phyloP scores from a whole-genome alignment of 2,329 filamentous ascomycete species.

The Epicoccum sorghinum region DNA sequence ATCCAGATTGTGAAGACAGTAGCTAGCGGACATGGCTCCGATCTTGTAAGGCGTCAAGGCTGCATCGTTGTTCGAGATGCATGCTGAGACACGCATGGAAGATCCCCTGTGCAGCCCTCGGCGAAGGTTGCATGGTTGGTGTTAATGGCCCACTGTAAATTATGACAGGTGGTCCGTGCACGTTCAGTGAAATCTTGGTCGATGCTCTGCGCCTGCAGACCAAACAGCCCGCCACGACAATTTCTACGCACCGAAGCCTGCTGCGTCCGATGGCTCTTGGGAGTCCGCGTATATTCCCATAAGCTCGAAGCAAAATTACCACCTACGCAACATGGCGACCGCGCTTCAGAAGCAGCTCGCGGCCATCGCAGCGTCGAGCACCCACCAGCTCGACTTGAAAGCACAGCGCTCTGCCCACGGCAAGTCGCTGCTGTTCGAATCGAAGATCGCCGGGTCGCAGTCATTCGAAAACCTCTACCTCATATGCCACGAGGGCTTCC shows the following conservation, averaged over 20 bases:
- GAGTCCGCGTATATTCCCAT: neutral
- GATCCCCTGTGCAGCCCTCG: neutral
- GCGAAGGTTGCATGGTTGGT: neutral
- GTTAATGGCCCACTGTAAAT: slow-evolving; percentile 5
- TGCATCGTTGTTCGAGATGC: neutral
- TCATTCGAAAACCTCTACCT: slow-evolving; percentile 88
- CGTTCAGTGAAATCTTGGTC: slow-evolving; percentile 3
- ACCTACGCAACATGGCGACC: slow-evolving; percentile 65
- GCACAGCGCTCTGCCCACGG: slow-evolving; percentile 90
- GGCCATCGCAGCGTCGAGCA: slow-evolving; percentile 87
- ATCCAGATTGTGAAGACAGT: no score
- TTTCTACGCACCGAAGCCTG: slow-evolving; percentile 15
- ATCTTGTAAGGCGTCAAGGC: neutral
- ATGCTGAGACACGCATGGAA: neutral
- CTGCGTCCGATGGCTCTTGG: slow-evolving; percentile 34
- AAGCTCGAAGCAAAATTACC: neutral
- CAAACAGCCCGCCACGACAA: slow-evolving; percentile 25
- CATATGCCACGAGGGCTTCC: slow-evolving; percentile 86
- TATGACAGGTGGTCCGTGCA: neutral
- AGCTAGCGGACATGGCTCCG: neutral
- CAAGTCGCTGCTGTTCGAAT: slow-evolving; percentile 93
- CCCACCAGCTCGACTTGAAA: slow-evolving; percentile 88
- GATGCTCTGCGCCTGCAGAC: slow-evolving; percentile 14
- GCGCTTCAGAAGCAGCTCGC: slow-evolving; percentile 93
- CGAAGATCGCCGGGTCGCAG: slow-evolving; percentile 81